Conservation (phyloP, 2,329 filamentous ascomycete species). For the Erysiphe pulchra region DNA sequence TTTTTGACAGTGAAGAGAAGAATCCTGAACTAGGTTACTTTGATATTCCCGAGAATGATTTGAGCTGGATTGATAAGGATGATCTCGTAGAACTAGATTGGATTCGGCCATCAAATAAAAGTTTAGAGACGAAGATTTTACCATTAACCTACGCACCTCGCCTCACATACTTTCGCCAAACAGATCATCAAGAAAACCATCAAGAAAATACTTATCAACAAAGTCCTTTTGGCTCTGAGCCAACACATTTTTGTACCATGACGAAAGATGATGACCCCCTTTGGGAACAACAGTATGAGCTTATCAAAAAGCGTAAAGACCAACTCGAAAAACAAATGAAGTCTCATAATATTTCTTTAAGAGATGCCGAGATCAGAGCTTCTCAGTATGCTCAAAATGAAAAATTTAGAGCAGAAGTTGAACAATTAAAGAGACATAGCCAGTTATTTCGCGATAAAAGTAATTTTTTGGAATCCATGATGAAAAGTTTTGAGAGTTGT, state of each 20-base stretch:
- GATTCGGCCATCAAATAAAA: conserved; percentile 72
- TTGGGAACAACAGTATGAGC: conserved; percentile 55
- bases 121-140: conserved; percentile 81
- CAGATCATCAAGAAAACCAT: conserved; percentile 63
- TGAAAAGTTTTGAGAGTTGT: conserved; percentile 11
- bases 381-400: conserved; percentile 25
- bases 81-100: conserved; percentile 96
- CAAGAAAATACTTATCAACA: conserved; percentile 57
- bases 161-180: conserved; percentile 92
- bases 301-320: conserved; percentile 58
- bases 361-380: conserved; percentile 47
- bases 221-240: conserved; percentile 79
- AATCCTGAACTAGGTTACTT: conserved; percentile 62
- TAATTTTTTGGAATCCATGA: conserved; percentile 30
- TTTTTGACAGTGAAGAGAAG: conserved; percentile 26
- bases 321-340: conserved; percentile 57
- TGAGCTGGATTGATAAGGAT: conserved; percentile 97
- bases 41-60: conserved; percentile 83
- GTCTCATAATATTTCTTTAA: conserved; percentile 44
- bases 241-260: conserved; percentile 90
- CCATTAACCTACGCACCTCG: conserved; percentile 82
- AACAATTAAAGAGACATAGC: conserved; percentile 30
- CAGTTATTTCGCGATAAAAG: conserved; percentile 30
- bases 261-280: conserved; percentile 76
- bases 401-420: conserved; percentile 29